phyloP scores from a whole-genome alignment of 2,329 filamentous ascomycete genomes.

The Fusarium pseudoanthophilum region DNA sequence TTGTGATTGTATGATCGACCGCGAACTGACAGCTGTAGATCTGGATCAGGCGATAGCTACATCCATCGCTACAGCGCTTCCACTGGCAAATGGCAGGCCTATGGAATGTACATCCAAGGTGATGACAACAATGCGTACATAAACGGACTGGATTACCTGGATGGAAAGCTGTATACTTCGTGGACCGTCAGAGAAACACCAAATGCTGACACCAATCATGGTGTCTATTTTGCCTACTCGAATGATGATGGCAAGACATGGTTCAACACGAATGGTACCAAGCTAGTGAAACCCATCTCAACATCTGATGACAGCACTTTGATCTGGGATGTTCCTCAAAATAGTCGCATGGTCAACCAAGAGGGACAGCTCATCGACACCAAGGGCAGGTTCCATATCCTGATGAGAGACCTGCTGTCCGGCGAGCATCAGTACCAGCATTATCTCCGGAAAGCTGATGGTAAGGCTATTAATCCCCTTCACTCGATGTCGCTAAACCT shows the following conservation, averaged over 20 bases:
- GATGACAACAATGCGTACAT: conserved; percentile 36
- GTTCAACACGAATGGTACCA: conserved; percentile 20
- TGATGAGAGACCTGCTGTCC: conserved; percentile 26
- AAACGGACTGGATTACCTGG: conserved; percentile 19
- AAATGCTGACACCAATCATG: conserved; percentile 29
- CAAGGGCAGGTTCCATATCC: conserved; percentile 20
- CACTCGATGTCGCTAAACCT: accelerated
- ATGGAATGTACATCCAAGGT: conserved; percentile 30
- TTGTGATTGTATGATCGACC: accelerated
- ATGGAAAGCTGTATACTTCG: conserved; percentile 29
- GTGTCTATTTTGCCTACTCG: conserved; percentile 33
- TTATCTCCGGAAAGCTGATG: conserved; percentile 10
- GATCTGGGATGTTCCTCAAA: conserved; percentile 26
- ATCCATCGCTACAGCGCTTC: conserved; percentile 36
- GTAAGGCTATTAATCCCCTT: accelerated
- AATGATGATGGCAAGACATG: conserved; percentile 30
- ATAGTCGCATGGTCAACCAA: conserved; percentile 34
- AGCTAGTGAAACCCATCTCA: conserved; percentile 15
- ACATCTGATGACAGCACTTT: conserved; percentile 20
- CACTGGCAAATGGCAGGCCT: conserved; percentile 23
- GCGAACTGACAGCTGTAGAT: neutral
- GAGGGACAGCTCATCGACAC: conserved; percentile 27
- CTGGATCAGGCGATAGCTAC: conserved; percentile 29
- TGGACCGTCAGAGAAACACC: conserved; percentile 35
- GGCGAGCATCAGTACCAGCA: conserved; percentile 28